These are phyloP conservation scores for Fusarium brevicatenulatum DNA, from an alignment of 2,329 filamentous ascomycete species.

Conservation along the genomic window DNA sequence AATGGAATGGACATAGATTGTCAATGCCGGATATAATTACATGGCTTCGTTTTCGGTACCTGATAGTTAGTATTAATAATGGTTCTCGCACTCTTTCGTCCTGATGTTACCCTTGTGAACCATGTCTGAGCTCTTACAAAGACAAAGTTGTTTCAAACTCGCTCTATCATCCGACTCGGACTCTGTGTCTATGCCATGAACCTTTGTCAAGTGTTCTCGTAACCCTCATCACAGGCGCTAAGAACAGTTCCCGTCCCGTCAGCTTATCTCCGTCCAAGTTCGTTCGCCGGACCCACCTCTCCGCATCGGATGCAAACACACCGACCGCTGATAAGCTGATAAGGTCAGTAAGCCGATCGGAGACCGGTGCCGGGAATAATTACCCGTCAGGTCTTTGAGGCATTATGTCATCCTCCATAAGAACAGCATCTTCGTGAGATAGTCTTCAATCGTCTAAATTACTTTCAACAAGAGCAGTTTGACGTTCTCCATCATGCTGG, in stretches of 20 bases:
- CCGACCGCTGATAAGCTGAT: background rate
- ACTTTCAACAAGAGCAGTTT: fast-evolving
- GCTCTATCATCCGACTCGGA: fast-evolving
- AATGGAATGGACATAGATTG: background rate
- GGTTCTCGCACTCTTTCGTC: background rate
- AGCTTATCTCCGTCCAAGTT: background rate
- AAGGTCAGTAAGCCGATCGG: background rate
- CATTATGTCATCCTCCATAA: slow-evolving; percentile 6
- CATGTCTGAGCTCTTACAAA: background rate
- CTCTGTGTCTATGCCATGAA: background rate
- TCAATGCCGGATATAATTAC: fast-evolving
- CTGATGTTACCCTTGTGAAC: too few relatives aligned
- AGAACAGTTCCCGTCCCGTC: background rate
- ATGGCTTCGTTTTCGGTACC: background rate
- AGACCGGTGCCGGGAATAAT: background rate
- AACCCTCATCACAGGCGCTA: background rate
- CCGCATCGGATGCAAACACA: background rate
- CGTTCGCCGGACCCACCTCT: background rate
- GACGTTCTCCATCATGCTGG: background rate
- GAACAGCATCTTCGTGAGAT: background rate
- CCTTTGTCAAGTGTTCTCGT: fast-evolving
- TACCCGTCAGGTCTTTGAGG: background rate
- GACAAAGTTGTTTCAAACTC: too few relatives aligned
- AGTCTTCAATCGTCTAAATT: background rate
- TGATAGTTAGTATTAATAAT: background rate